Evolutionary conservation across 495 filamentous ascomycete species (phyloP), one percentile per base, ranked within the genome.

Genomic region (Aspergillus sparsus): DNA sequence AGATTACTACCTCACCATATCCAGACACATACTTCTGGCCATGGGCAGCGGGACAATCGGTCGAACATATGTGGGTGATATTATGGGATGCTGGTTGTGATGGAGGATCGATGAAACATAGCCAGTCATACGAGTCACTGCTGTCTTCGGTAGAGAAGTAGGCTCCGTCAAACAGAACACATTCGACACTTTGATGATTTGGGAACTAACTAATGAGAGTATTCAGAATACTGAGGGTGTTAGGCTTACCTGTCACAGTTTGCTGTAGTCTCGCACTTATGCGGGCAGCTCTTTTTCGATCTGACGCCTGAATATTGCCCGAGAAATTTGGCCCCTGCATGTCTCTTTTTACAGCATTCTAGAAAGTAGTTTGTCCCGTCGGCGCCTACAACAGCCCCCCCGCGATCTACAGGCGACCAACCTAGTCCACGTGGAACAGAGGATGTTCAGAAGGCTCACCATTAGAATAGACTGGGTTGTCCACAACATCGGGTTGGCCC

Each of bases 21-120:
- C 21, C 44, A 46, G 44, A 46, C 2, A 46, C 44, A 18, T 46
- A 46, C 15, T 46, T 46, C 44, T 46, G 44, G 11, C 44, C 44
- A 18, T 46, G 44, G 3, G 44, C 44, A 6, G 44, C 15, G 10
- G 44, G 44, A 46, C 44, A 46, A 2, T 46, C 44, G 10, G 44
- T 46, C 13, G 44, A 46, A 9, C 44, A 46, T 7, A 46, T 12
- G 21, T n/a, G 11, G 13, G 44, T 46, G 11, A n/a, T 12, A 12
- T 46, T 15, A 15, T 46, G 11, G 44, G 44, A 13, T 2, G 44
- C 44, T 2, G 44, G 44, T 18, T 46, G 11, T 15, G 44, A 8
- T 15, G 44, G 44, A 15, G 44, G 44, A 47, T 47, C 44, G 15
- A 47, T 21, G 1, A 47, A 7, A 18, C 18, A 47, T 7, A 47